Percentiles rank a stretch among this genome's conserved stretches.
These are phyloP conservation scores for Candida palmyrensis DNA, from an alignment of 805 yeast species.

Conservation along the genomic window DNA sequence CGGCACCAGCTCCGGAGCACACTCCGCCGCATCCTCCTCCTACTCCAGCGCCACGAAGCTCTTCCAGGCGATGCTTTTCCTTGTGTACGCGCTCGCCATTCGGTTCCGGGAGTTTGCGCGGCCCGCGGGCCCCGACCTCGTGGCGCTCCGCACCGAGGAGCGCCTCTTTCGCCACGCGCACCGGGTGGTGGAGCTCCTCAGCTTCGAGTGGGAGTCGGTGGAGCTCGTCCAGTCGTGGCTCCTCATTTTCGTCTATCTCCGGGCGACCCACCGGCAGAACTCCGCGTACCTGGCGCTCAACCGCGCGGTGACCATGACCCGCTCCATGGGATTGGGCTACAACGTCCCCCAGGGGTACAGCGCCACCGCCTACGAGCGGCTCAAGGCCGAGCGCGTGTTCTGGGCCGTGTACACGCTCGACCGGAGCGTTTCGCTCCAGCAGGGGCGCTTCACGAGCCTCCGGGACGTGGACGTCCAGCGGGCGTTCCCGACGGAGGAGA, in stretches of 20 bases:
- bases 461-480: constrained; percentile 32
- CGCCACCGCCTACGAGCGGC: constrained; percentile 34
- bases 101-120: constrained; percentile 43
- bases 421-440: constrained; percentile 46
- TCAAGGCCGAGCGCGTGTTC: constrained; percentile 48
- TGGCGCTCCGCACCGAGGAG: constrained; percentile 25
- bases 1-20: background rate
- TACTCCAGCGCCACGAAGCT: constrained; percentile 27
- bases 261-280: constrained; percentile 35
- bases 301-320: constrained; percentile 31
- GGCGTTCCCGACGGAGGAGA: constrained; percentile 25
- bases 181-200: constrained; percentile 24
- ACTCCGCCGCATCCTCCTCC: background rate
- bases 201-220: constrained; percentile 39
- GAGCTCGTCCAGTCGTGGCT: constrained; percentile 41
- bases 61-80: constrained; percentile 46
- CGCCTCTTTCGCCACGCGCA: constrained; percentile 29
- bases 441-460: constrained; percentile 40
- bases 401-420: constrained; percentile 55
- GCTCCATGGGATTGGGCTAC: constrained; percentile 33
- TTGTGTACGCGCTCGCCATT: constrained; percentile 46
- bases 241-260: constrained; percentile 28
- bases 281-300: constrained; percentile 28
- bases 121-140: constrained; percentile 23
- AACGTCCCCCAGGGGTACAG: constrained; percentile 11